phyloP scores from a whole-genome alignment of 208 protist species.

The Strigomonas culicis region DNA sequence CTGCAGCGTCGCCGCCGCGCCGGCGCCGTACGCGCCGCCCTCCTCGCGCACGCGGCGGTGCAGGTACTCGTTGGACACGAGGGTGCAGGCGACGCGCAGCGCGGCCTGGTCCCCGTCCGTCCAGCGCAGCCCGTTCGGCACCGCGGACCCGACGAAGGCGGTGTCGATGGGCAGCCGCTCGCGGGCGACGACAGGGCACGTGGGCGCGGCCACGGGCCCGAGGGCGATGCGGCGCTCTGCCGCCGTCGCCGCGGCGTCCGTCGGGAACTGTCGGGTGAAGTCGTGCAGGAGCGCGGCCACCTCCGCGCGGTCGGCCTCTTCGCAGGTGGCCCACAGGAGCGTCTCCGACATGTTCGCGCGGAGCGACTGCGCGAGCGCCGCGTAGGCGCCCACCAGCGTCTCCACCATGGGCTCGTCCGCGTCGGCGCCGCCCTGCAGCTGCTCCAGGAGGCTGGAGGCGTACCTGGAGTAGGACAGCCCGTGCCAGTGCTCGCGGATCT shows the following conservation, averaged over 20 bases:
- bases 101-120: conserved; percentile 55
- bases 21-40: conserved; percentile 86
- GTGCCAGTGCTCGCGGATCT: conserved; percentile 64
- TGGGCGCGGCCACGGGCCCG: conserved; percentile 20
- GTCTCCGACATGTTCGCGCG: conserved; percentile 40
- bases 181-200: conserved; percentile 14
- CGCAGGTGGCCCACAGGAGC: conserved; percentile 83
- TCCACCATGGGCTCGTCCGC: conserved; percentile 21
- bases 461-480: conserved; percentile 67
- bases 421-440: conserved; percentile 53
- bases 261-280: conserved; percentile 40
- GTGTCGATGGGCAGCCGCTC: conserved; percentile 81
- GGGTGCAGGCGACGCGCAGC: conserved; percentile 66
- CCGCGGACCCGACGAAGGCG: conserved; percentile 65
- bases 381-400: conserved; percentile 41
- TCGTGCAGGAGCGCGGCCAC: conserved; percentile 42
- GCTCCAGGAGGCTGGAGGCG: conserved; percentile 62
- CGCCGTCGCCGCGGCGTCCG: conserved; percentile 1
- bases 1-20: conserved; percentile 51
- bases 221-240: conserved; percentile 12
- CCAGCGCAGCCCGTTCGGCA: conserved; percentile 63
- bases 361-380: conserved; percentile 31
- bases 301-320: conserved; percentile 47
- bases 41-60: conserved; percentile 89
- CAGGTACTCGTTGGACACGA: conserved; percentile 84